phyloP scores from a whole-genome alignment of 306 rosid genomes.

The Betula pendula region DNA sequence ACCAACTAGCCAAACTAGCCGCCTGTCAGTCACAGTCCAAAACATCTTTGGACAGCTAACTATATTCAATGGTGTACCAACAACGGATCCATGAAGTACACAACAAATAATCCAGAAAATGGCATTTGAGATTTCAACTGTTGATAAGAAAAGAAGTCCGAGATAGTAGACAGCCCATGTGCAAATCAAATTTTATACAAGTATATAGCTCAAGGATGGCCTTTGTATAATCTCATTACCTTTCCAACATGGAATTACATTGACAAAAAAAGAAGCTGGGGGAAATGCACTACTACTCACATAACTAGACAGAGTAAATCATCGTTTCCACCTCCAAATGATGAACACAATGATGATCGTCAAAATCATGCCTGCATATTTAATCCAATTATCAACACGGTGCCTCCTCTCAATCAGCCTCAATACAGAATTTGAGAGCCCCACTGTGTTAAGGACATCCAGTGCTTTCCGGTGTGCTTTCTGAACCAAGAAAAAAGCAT shows the following conservation, averaged over 20 bases:
- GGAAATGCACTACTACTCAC: neutral
- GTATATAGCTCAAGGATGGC: neutral
- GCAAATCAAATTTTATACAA: neutral
- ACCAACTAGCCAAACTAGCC: neutral
- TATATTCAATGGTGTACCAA: neutral
- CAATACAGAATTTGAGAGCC: constrained; percentile 73
- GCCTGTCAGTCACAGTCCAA: neutral
- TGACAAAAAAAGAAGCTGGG: neutral
- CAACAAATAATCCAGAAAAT: neutral
- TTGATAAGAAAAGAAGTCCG: neutral
- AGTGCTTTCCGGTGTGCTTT: constrained; percentile 82
- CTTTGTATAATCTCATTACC: neutral
- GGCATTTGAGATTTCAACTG: neutral
- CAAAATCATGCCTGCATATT: constrained; percentile 79
- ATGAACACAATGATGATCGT: constrained; percentile 57
- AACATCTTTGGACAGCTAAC: neutral
- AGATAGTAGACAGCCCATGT: neutral
- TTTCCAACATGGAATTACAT: neutral
- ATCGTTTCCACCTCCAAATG: constrained; percentile 54
- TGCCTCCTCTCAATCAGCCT: constrained; percentile 82
- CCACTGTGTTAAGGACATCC: constrained; percentile 79
- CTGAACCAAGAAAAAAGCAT: constrained; percentile 37
- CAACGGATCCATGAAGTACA: neutral
- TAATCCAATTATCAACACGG: constrained; percentile 67
- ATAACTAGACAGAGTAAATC: neutral